These are phyloP conservation scores for Ichthyophthirius multifiliis DNA, from an alignment of 169 alveolate species.

Conservation along the genomic window DNA sequence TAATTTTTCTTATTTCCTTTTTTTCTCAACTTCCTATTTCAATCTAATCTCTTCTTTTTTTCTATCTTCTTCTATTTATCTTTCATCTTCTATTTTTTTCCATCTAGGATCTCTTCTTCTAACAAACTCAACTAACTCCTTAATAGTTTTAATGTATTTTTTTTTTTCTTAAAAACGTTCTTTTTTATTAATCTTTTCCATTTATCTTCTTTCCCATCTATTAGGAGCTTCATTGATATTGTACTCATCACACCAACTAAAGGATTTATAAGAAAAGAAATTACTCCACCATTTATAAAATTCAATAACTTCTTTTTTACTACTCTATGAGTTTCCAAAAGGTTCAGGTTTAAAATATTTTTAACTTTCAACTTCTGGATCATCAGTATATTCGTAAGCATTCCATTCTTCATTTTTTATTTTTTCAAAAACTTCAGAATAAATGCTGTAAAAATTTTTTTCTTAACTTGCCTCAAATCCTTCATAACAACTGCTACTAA, in stretches of 20 bases:
- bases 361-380: slow-evolving; percentile 37
- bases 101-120: slow-evolving; percentile 34
- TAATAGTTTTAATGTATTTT: slow-evolving; percentile 25
- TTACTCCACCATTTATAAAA: slow-evolving; percentile 46
- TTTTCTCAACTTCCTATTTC: background rate
- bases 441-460: slow-evolving; percentile 42
- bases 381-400: background rate
- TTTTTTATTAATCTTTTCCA: slow-evolving; percentile 43
- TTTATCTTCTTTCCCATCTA: slow-evolving; percentile 40
- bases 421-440: slow-evolving; percentile 31
- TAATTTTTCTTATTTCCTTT: background rate
- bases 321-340: slow-evolving; percentile 38
- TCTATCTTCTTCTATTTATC: slow-evolving; percentile 27
- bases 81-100: background rate
- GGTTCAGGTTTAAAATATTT: slow-evolving; percentile 17
- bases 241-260: slow-evolving; percentile 43
- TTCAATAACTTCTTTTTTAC: slow-evolving; percentile 31
- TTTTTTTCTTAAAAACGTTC: slow-evolving; percentile 47
- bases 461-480: slow-evolving; percentile 34
- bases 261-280: slow-evolving; percentile 39
- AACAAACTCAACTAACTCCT: slow-evolving; percentile 30
- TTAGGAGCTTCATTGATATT: slow-evolving; percentile 42
- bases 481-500: slow-evolving; percentile 11
- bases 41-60: slow-evolving; percentile 24
- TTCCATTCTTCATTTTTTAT: slow-evolving; percentile 50